Base-by-base conservation (phyloP, 2,329 filamentous ascomycete genomes). In the Nannizzia gypsea region DNA sequence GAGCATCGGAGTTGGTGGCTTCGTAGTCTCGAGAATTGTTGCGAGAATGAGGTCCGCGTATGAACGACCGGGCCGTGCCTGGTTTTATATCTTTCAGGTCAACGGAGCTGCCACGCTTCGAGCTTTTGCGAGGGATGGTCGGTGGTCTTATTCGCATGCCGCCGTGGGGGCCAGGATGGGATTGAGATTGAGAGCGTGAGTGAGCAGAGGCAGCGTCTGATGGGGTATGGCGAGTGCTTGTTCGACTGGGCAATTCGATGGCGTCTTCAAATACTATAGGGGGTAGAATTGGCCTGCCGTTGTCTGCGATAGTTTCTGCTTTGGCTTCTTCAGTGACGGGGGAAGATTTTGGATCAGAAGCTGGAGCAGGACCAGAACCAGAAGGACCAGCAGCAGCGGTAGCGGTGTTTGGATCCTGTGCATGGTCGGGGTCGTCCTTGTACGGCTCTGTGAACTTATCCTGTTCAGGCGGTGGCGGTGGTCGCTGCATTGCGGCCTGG, bases 101-200 rank as follows among this genome's bases (percentile, higher is more conserved):
- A 24, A 62, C 44, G 31, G 63, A 65, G 2, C 62, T 64, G 9
- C 65, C 61, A 13, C 86, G 80, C 68, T 84, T 84, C 0, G 88
- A 90, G 69, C 86, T 90, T 73, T 86, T 89, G 31, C 87, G 80
- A 1, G 88, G 87, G 34, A 90, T 80, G 6, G 80, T 76, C 0
- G 84, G 83, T 3, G 78, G 73, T 67, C 59, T 73, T 56, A 64
- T 76, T 65, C 73, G 69, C 57, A 71, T 66, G 61, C 63, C 70
- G 58, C n/a, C 20, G 20, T 46, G 42, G n/a, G 42, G 2, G 0
- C 42, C 20, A 3, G 42, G 20, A 20, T 46, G 42, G 6, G 42
- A 46, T 20, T 24, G 42, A 3, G 42, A 28, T 8, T 28, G 48
- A 31, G 48, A 22, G 48, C 48, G 48, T 4, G 73, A 62, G 63